phyloP scores from a whole-genome alignment of 2,329 filamentous ascomycete genomes.

The Penicillium sp. region DNA sequence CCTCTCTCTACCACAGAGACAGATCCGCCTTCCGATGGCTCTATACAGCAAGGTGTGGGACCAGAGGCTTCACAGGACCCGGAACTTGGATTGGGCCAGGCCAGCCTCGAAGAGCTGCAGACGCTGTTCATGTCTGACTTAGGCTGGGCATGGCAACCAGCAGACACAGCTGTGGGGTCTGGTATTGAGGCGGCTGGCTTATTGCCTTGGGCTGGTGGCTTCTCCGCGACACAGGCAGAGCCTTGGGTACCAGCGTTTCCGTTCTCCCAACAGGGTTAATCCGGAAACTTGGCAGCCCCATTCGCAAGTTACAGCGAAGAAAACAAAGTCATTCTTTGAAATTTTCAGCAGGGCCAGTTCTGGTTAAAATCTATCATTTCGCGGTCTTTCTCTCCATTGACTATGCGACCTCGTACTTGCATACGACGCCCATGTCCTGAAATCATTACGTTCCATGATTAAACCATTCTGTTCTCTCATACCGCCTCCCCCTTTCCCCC shows the following conservation, averaged over 20 bases:
- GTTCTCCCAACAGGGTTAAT: constrained; percentile 24
- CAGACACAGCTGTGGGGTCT: constrained; percentile 29
- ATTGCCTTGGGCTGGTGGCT: constrained; percentile 29
- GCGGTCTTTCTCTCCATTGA: too few species aligned
- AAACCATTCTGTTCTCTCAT: too few species aligned
- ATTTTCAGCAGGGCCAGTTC: too few species aligned
- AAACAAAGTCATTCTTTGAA: not conserved
- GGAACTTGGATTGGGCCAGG: constrained; percentile 8
- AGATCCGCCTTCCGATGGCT: not conserved
- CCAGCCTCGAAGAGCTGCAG: constrained; percentile 27
- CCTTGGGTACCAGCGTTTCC: constrained; percentile 29
- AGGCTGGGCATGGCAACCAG: constrained; percentile 31
- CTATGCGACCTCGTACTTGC: too few species aligned
- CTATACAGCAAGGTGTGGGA: not conserved
- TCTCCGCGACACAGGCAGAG: constrained; percentile 21
- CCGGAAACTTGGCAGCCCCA: not conserved
- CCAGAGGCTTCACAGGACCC: not conserved
- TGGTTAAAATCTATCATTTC: too few species aligned
- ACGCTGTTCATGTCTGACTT: constrained; percentile 30
- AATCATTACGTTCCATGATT: too few species aligned
- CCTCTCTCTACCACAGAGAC: constrained; percentile 14
- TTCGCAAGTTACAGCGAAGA: not conserved
- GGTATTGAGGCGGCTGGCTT: constrained; percentile 27
- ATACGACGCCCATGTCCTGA: too few species aligned
- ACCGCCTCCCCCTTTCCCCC: too few species aligned